phyloP scores from a whole-genome alignment of 768 basidiomycete species.

The Panellus pusillus region DNA sequence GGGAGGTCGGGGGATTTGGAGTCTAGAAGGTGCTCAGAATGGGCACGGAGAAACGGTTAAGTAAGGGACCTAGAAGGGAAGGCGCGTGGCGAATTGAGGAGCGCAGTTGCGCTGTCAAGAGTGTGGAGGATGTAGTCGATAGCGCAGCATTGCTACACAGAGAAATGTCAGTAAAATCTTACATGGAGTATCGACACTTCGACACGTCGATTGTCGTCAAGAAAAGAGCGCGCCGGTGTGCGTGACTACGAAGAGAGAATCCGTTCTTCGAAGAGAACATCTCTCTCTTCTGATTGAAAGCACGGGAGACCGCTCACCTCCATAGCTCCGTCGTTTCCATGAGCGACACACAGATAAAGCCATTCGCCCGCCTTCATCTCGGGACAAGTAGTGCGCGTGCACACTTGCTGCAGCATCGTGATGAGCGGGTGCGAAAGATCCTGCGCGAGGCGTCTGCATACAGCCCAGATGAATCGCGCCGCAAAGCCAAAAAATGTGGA shows the following conservation, averaged over 20 bases:
- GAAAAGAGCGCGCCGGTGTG: too few species aligned
- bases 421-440: conserved; percentile 86
- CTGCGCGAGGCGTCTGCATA: conserved; percentile 77
- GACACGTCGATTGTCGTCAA: too few species aligned
- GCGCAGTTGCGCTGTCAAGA: conserved; percentile 88
- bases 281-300: too few species aligned
- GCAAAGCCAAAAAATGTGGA: neutral
- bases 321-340: conserved; percentile 85
- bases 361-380: conserved; percentile 99
- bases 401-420: conserved; percentile 83
- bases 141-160: conserved; percentile 85
- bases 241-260: too few species aligned
- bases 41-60: neutral
- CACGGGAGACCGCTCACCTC: too few species aligned
- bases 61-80: conserved; percentile 82
- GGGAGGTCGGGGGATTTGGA: conserved; percentile 80
- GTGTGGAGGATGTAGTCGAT: conserved; percentile 96
- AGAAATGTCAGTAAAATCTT: neutral
- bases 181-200: too few species aligned
- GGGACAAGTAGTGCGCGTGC: conserved; percentile 82
- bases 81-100: conserved; percentile 85
- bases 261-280: too few species aligned
- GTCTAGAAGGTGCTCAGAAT: conserved; percentile 39
- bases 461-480: neutral
- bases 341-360: conserved; percentile 94